Evolutionary conservation across 2,329 filamentous ascomycete species (phyloP), one percentile per base, ranked within the genome.

Genomic region (Acrocalymma vagum): DNA sequence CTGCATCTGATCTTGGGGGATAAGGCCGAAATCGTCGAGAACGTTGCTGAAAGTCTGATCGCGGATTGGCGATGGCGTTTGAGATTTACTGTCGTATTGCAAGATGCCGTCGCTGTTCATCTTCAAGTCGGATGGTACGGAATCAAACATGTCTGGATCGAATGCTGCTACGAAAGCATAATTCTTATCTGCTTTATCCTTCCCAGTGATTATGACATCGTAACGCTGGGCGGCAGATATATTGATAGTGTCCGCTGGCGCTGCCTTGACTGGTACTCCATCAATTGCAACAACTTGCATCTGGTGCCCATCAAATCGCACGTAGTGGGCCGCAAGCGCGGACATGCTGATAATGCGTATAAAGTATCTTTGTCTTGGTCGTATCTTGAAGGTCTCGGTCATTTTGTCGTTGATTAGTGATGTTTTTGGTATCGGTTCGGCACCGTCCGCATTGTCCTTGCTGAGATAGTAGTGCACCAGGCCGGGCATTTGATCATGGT

Each of bases 11-110:
- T n/a, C n/a, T n/a, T n/a, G n/a, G 84, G 90, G 87, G 1, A 84
- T 76, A 1, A 95, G 77, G 0, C 72, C 78, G 48, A 87, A 81
- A 60, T 95, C 90, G 56, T 95, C 88, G 31, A 87, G 46, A 80
- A 9, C 82, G 40, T 48, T 37, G n/a, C 45, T 39, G 5, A 32
- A 33, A 5, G 43, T 28, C 21, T 59, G 46, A 22, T 87, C 17
- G 34, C 5, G 26, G n/a, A n/a, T n/a, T n/a, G n/a, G n/a, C n/a
- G n/a, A n/a, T n/a, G n/a, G n/a, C n/a, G n/a, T n/a, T n/a, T n/a
- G n/a, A n/a, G n/a, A n/a, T n/a, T n/a, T n/a, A n/a, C n/a, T n/a
- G n/a, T n/a, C n/a, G n/a, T n/a, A n/a, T n/a, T n/a, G n/a, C n/a
- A n/a, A n/a, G n/a, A n/a, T n/a, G n/a, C n/a, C n/a, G n/a, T n/a